Percentiles rank a stretch among this genome's conserved stretches.
phyloP scores from a whole-genome alignment of 345 rosid species.

The Eucalyptus melliodora region DNA sequence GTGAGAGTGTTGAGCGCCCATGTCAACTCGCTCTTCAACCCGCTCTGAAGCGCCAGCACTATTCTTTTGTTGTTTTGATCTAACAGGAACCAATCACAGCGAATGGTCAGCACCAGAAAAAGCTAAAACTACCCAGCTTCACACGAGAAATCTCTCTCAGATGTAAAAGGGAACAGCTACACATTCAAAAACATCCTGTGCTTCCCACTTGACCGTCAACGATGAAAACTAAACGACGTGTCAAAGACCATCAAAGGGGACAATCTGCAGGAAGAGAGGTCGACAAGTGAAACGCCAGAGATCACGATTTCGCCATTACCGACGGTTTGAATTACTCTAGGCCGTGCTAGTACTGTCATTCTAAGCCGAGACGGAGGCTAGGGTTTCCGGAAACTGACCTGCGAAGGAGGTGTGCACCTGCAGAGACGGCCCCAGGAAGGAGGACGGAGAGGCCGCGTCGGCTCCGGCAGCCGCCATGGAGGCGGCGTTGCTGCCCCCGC shows the following conservation, averaged over 20 bases:
- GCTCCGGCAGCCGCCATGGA: slow-evolving; percentile 41
- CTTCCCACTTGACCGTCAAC: neutral
- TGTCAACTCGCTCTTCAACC: slow-evolving; percentile 85
- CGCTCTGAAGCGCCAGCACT: slow-evolving; percentile 94
- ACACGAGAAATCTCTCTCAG: neutral
- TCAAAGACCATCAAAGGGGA: neutral
- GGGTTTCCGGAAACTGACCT: slow-evolving; percentile 30
- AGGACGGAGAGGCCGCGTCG: slow-evolving; percentile 58
- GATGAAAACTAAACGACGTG: neutral
- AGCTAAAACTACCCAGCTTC: neutral
- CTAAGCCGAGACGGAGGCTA: neutral
- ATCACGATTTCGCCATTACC: neutral
- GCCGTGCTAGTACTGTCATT: neutral
- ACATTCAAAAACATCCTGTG: neutral
- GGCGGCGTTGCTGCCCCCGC: slow-evolving; percentile 33
- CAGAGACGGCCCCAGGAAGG: slow-evolving; percentile 79
- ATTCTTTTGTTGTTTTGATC: slow-evolving; percentile 88
- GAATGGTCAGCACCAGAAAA: neutral
- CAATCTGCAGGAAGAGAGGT: neutral
- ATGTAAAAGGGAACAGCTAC: neutral
- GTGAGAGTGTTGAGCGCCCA: slow-evolving; percentile 96
- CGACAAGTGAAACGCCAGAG: neutral
- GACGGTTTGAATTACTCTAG: neutral
- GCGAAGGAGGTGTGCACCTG: slow-evolving; percentile 82
- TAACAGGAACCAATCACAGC: neutral